Evolutionary conservation across 2,329 filamentous ascomycete species (phyloP), one percentile per base, ranked within the genome.

Genomic region (Fusarium mangiferae): DNA sequence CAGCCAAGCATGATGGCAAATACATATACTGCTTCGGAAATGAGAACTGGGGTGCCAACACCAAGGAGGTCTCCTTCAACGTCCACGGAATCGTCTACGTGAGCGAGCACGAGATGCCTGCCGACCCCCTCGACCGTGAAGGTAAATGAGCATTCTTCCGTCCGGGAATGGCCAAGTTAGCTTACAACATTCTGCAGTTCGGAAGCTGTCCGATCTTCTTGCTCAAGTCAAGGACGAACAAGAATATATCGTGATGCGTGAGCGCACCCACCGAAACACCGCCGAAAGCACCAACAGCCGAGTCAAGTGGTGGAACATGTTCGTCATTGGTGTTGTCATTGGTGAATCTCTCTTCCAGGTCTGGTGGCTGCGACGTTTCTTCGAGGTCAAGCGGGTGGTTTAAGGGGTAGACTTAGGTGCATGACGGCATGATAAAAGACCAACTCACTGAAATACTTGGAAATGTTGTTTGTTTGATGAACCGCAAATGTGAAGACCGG

Each of bases 271-370:
- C 88, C 91, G 96, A 82, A 99, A 99, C 87, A 99, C 96, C 15
- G 96, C 96, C 74, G 96, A 99, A 87, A 98, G 95, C 89, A 99
- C 96, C 80, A 99, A 99, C 84, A 90, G 91, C 78, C 90, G 96
- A 76, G 96, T 99, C 82, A 99, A 99, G 88, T 99, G 96, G 96
- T 99, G 96, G 96, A 98, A 96, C 84, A 90, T 98, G 78, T 98
- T 98, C 84, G 95, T 99, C 85, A 91, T 99, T 75, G 89, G 91
- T 64, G 91, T 98, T 57, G 90, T 99, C 73, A 88, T 97, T 75
- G 95, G 93, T 79, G 94, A 98, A 87, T 96, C 95, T 70, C 87
- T 98, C 76, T 99, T 99, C 88, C 96, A 99, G 87, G 96, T 99
- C 75, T 99, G 96, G 96, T 99, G 96, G 95, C 85, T 99, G 82